Evolutionary conservation across 208 protist genomes (phyloP).

Genomic region (Crithidia acanthocephali): DNA sequence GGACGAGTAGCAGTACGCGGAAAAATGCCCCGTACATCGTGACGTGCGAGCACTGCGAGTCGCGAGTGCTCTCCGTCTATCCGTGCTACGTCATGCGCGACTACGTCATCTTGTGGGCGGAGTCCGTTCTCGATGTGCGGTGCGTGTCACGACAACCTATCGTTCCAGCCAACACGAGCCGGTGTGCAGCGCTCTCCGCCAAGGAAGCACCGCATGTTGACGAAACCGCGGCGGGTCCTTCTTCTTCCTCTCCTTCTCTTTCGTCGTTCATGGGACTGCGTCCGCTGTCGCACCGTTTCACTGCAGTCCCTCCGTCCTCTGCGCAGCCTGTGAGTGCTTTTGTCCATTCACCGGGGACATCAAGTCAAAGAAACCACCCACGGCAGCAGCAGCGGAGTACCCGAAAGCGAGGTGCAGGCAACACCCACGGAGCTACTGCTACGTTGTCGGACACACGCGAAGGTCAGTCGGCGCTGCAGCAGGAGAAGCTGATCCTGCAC

Average conservation of each 20-base stretch:
- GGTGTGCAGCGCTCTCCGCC: no score
- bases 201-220: no score
- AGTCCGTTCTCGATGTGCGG: slow-evolving; percentile 39
- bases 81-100: slow-evolving; percentile 42
- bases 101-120: slow-evolving; percentile 67
- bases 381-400: neutral
- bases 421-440: no score
- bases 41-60: slow-evolving; percentile 33
- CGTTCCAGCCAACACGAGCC: neutral
- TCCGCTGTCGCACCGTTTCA: neutral
- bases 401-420: no score
- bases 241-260: neutral
- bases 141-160: neutral
- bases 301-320: neutral
- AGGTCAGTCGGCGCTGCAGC: neutral
- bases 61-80: slow-evolving; percentile 37
- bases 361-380: neutral
- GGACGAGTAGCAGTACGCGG: neutral
- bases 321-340: neutral
- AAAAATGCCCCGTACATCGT: slow-evolving; percentile 15
- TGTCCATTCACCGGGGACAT: no score
- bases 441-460: no score
- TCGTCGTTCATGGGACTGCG: neutral
- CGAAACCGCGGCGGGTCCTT: no score
- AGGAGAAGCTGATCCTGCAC: slow-evolving; percentile 28